Conservation (phyloP, 345 rosid genomes). For the Linum usitatissimum region DNA sequence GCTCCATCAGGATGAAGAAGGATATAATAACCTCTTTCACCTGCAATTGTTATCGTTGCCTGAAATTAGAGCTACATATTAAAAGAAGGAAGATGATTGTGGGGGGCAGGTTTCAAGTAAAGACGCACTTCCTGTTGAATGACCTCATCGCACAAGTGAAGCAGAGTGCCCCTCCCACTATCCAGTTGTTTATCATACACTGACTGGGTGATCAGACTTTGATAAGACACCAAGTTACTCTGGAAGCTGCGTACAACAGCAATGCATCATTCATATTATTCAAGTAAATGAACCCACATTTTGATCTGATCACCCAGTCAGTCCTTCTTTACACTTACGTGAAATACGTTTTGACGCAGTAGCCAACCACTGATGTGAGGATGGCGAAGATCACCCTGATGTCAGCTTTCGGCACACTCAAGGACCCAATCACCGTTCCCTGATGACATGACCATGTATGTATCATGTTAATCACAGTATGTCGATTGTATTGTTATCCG, state of each 20-base stretch:
- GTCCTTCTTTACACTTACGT: slow-evolving; percentile 11
- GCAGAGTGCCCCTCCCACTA: slow-evolving; percentile 82
- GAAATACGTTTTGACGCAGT: slow-evolving; percentile 21
- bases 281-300: not conserved
- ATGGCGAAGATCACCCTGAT: slow-evolving; percentile 17
- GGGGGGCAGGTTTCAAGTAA: not conserved
- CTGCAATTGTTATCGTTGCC: not conserved
- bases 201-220: slow-evolving; percentile 15
- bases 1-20: slow-evolving; percentile 89
- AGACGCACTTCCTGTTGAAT: slow-evolving; percentile 16
- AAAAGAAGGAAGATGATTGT: not conserved
- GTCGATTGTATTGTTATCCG: not conserved
- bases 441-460: slow-evolving; percentile 1
- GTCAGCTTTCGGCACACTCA: slow-evolving; percentile 11
- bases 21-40: slow-evolving; percentile 63
- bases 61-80: not conserved
- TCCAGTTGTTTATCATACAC: slow-evolving; percentile 63
- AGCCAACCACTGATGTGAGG: slow-evolving; percentile 13
- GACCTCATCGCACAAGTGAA: slow-evolving; percentile 69
- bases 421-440: slow-evolving; percentile 12
- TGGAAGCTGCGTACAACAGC: slow-evolving; percentile 13
- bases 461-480: not conserved
- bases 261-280: too few relatives aligned
- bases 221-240: slow-evolving; percentile 12
- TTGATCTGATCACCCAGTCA: not conserved